These are phyloP conservation scores for Colletotrichum lini DNA, from an alignment of 2,329 filamentous ascomycete genomes.

Conservation along the genomic window DNA sequence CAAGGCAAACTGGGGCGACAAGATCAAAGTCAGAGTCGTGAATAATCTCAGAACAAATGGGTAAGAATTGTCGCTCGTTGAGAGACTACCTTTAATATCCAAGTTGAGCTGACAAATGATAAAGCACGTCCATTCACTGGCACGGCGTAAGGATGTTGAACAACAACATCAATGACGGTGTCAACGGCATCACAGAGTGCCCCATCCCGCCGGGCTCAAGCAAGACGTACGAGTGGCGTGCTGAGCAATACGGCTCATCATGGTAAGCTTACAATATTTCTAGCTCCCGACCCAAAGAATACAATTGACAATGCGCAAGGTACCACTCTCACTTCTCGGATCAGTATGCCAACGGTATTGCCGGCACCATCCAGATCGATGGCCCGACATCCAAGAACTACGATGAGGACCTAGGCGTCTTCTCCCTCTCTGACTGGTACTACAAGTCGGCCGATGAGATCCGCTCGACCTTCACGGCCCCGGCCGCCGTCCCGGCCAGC, in stretches of 20 bases:
- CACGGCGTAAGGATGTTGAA: constrained; percentile 62
- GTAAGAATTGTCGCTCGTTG: constrained; percentile 42
- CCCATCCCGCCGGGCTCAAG: constrained; percentile 54
- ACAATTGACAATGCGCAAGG: constrained; percentile 45
- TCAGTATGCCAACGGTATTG: constrained; percentile 67
- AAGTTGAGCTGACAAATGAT: constrained; percentile 9
- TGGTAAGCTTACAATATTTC: constrained; percentile 38
- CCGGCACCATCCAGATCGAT: constrained; percentile 65
- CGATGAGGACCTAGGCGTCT: constrained; percentile 72
- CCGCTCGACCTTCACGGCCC: constrained; percentile 42
- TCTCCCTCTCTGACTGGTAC: constrained; percentile 69
- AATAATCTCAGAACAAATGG: constrained; percentile 71
- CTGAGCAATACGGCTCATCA: constrained; percentile 56
- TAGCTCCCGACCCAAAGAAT: background rate
- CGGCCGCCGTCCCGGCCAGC: constrained; percentile 44
- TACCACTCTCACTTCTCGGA: constrained; percentile 67
- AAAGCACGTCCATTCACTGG: constrained; percentile 63
- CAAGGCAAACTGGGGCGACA: constrained; percentile 66
- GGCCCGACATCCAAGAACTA: constrained; percentile 63
- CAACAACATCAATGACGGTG: constrained; percentile 63
- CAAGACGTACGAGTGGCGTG: constrained; percentile 55
- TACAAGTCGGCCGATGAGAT: constrained; percentile 53
- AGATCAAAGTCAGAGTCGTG: constrained; percentile 71
- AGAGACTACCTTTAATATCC: background rate
- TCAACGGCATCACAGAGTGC: constrained; percentile 59